Percentiles rank a stretch among this genome's conserved stretches.
These are phyloP conservation scores for Candida dendrica DNA, from an alignment of 805 yeast genomes.

Conservation along the genomic window DNA sequence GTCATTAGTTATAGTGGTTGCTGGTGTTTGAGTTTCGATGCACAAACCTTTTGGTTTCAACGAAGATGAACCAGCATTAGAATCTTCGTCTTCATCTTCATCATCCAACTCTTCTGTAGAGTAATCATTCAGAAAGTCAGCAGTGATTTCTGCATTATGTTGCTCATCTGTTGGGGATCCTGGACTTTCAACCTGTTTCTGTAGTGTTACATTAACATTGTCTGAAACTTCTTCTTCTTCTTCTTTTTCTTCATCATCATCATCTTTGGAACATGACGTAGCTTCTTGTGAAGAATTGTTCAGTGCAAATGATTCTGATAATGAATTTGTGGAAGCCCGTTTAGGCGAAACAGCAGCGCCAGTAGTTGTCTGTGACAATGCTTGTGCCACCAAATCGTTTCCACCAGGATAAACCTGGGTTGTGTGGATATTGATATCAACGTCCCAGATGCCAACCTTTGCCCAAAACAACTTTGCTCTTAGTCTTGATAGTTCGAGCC, in stretches of 20 bases:
- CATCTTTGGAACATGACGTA: background rate
- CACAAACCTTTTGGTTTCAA: background rate
- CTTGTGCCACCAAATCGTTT: slow-evolving; percentile 6
- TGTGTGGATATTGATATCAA: slow-evolving; percentile 24
- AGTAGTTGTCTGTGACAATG: background rate
- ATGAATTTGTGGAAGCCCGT: background rate
- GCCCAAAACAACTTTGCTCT: slow-evolving; percentile 79
- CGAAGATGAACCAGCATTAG: background rate
- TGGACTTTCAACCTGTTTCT: background rate
- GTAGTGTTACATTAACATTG: background rate
- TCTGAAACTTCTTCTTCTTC: too few species aligned
- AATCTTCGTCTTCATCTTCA: background rate
- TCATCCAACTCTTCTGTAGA: background rate
- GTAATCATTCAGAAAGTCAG: background rate
- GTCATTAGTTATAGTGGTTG: background rate
- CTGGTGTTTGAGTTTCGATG: background rate
- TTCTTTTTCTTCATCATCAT: background rate
- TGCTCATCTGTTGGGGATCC: background rate
- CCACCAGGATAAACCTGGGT: slow-evolving; percentile 24
- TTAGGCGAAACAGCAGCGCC: background rate
- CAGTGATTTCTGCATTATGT: background rate
- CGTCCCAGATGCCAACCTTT: slow-evolving; percentile 73
- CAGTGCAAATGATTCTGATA: background rate
- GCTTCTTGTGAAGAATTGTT: background rate
- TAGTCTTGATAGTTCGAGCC: slow-evolving; percentile 57